These are phyloP conservation scores for Panellus pusillus DNA, from an alignment of 768 basidiomycete genomes.

Conservation along the genomic window DNA sequence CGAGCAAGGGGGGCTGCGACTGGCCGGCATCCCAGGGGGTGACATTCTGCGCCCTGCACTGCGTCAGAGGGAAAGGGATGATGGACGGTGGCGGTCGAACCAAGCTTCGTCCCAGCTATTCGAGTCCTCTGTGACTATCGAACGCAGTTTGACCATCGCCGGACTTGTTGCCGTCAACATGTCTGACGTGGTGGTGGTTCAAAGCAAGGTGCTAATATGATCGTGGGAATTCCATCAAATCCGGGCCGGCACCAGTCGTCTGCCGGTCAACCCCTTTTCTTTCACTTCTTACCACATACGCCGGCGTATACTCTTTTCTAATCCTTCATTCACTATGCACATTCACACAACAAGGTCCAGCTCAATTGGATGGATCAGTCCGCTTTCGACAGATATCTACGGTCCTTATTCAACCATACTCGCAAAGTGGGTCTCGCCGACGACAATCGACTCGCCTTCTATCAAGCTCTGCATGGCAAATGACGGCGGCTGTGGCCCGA, in stretches of 20 bases:
- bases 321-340: background rate
- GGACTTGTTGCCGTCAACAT: background rate
- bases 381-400: conserved; percentile 6
- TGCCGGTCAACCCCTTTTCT: too few relatives aligned
- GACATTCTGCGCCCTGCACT: conserved; percentile 20
- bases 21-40: conserved; percentile 67
- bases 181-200: background rate
- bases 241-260: too few relatives aligned
- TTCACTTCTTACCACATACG: background rate
- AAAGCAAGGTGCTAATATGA: too few relatives aligned
- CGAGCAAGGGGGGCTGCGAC: conserved; percentile 54
- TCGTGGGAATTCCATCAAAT: too few relatives aligned
- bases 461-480: conserved; percentile 13
- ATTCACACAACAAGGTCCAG: background rate
- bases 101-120: conserved; percentile 23
- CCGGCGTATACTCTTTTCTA: conserved; percentile 1
- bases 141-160: conserved; percentile 2
- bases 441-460: background rate
- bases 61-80: background rate
- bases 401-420: conserved; percentile 4
- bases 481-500: conserved; percentile 2
- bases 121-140: conserved; percentile 19
- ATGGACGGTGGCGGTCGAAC: background rate
- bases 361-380: conserved; percentile 13
- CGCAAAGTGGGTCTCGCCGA: conserved; percentile 12